These are phyloP conservation scores for Suillus bovinus DNA, from an alignment of 768 basidiomycete species.

Conservation along the genomic window DNA sequence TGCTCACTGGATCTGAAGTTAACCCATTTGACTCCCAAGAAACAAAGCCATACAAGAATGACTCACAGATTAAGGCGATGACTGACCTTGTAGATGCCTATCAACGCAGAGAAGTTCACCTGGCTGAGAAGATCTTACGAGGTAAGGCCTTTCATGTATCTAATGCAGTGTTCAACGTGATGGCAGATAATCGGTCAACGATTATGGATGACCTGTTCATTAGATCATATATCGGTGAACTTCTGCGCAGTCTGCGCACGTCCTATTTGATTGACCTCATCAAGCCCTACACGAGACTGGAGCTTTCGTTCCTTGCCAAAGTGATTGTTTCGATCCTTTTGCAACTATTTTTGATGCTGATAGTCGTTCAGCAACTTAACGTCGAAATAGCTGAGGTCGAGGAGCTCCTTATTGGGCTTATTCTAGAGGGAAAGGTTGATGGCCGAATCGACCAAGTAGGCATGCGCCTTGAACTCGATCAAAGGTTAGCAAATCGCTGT, in stretches of 20 bases:
- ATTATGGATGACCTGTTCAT: constrained; percentile 98
- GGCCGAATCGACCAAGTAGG: constrained; percentile 97
- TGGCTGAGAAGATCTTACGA: constrained; percentile 94
- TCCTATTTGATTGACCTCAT: constrained; percentile 98
- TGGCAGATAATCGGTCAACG: constrained; percentile 84
- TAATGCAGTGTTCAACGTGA: constrained; percentile 8
- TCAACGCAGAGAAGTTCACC: constrained; percentile 92
- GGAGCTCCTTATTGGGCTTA: constrained; percentile 88
- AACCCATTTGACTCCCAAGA: constrained; percentile 99
- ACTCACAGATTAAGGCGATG: constrained; percentile 97
- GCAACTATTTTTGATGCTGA: background rate
- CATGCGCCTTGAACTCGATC: constrained; percentile 88
- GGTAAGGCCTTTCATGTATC: constrained; percentile 44
- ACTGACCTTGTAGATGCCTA: constrained; percentile 96
- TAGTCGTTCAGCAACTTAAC: constrained; percentile 77
- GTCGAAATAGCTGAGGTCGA: constrained; percentile 92
- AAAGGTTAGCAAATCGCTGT: constrained; percentile 55
- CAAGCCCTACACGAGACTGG: constrained; percentile 94
- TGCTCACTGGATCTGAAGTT: constrained; percentile 97
- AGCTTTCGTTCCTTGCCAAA: constrained; percentile 91
- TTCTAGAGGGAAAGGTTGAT: constrained; percentile 95
- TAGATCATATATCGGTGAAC: constrained; percentile 92
- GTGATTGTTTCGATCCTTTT: constrained; percentile 41
- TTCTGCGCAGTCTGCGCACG: constrained; percentile 89
- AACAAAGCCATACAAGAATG: constrained; percentile 96